These are phyloP conservation scores for Begonia peltatifolia DNA, from an alignment of 306 rosid species.

Conservation along the genomic window DNA sequence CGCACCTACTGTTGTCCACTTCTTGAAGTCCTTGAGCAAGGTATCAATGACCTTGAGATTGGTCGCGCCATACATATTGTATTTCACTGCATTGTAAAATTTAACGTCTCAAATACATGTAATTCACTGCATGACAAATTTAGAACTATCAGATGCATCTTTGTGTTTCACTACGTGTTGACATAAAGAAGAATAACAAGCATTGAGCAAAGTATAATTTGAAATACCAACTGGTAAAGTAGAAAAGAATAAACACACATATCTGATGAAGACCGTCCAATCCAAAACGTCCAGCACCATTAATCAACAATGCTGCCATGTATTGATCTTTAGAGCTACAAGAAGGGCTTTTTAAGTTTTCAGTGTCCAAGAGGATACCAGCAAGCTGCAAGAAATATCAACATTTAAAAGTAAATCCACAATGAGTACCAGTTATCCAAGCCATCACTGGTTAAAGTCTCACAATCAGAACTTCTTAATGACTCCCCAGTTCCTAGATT, in stretches of 20 bases:
- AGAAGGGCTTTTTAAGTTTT: slow-evolving; percentile 29
- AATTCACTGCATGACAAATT: too few relatives aligned
- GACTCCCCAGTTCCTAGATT: too few relatives aligned
- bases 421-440: too few relatives aligned
- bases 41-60: slow-evolving; percentile 41
- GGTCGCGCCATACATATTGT: slow-evolving; percentile 56
- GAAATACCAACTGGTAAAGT: not conserved
- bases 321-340: slow-evolving; percentile 68
- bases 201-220: not conserved
- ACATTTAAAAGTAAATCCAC: not conserved
- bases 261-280: slow-evolving; percentile 62
- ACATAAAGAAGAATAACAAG: not conserved
- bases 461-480: too few relatives aligned
- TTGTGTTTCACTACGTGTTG: too few relatives aligned
- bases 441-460: too few relatives aligned
- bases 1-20: slow-evolving; percentile 64
- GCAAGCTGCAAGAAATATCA: slow-evolving; percentile 38
- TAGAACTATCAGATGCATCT: too few relatives aligned
- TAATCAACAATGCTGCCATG: slow-evolving; percentile 62
- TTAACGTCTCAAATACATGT: not conserved
- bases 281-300: slow-evolving; percentile 81
- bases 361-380: slow-evolving; percentile 65
- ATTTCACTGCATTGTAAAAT: slow-evolving; percentile 41
- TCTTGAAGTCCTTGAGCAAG: slow-evolving; percentile 61
- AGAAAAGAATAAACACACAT: slow-evolving; percentile 24